These are phyloP conservation scores for Ophiostoma himal-ulmi DNA, from an alignment of 2,329 filamentous ascomycete genomes.

Conservation along the genomic window DNA sequence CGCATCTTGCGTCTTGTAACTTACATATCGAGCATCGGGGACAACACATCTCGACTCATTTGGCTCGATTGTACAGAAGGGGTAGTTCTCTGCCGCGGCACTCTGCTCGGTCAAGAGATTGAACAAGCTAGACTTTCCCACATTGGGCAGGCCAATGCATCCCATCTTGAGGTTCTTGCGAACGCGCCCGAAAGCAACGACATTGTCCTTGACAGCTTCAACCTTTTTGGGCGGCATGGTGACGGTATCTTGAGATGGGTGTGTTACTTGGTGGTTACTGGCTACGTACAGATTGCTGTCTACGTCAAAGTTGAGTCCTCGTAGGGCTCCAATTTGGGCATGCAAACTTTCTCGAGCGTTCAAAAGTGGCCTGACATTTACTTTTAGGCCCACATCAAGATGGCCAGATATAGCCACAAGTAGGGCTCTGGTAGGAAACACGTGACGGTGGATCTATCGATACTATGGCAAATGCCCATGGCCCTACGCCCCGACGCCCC, in stretches of 20 bases:
- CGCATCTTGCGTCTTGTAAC: constrained; percentile 24
- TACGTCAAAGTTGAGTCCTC: not conserved
- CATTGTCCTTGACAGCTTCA: constrained; percentile 38
- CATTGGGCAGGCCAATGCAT: constrained; percentile 42
- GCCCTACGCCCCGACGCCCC: too few relatives aligned
- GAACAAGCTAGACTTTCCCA: constrained; percentile 43
- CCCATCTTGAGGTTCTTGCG: constrained; percentile 44
- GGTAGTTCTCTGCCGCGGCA: constrained; percentile 42
- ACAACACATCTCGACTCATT: constrained; percentile 43
- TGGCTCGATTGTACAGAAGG: constrained; percentile 44
- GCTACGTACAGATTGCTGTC: not conserved
- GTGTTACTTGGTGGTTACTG: not conserved
- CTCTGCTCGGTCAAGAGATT: constrained; percentile 44
- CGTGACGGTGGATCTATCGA: not conserved
- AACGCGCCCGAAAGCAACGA: constrained; percentile 42
- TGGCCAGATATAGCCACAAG: not conserved
- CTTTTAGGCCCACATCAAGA: not conserved
- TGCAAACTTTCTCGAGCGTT: not conserved
- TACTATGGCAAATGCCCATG: not conserved
- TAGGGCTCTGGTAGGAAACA: not conserved
- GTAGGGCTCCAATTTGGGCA: not conserved
- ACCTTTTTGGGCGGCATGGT: constrained; percentile 41
- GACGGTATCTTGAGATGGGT: constrained; percentile 9
- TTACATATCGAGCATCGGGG: constrained; percentile 41
- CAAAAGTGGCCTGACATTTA: constrained; percentile 4